Conservation (phyloP, 1,139 yeast species). For the Suhomyces guaymorum region DNA sequence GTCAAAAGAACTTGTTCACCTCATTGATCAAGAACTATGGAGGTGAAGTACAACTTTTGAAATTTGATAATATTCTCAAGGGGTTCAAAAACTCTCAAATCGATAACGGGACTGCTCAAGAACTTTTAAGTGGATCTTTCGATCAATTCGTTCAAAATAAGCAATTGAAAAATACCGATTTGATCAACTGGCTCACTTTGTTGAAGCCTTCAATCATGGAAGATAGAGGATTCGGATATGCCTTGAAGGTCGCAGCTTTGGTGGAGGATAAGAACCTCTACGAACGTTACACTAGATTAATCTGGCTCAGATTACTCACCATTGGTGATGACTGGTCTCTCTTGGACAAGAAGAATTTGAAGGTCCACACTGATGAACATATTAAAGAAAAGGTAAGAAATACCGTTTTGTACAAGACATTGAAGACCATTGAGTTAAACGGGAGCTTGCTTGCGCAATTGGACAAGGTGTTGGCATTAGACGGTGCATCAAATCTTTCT, state of each 20-base stretch:
- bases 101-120: conserved; percentile 15
- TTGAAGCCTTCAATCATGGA: conserved; percentile 35
- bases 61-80: conserved; percentile 20
- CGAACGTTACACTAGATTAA: conserved; percentile 28
- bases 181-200: conserved; percentile 60
- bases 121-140: conserved; percentile 34
- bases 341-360: conserved; percentile 38
- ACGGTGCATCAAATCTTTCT: conserved; percentile 9
- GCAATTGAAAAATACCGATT: conserved; percentile 45
- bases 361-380: conserved; percentile 38
- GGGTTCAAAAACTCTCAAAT: conserved; percentile 27
- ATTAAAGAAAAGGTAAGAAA: conserved; percentile 41
- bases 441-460: conserved; percentile 15
- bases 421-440: conserved; percentile 21
- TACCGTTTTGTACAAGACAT: conserved; percentile 50
- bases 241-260: conserved; percentile 36
- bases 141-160: conserved; percentile 37
- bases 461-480: conserved; percentile 12
- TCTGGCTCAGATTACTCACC: conserved; percentile 65
- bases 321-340: conserved; percentile 61
- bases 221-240: conserved; percentile 34
- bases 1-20: conserved; percentile 45
- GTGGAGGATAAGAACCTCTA: conserved; percentile 27
- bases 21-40: conserved; percentile 31
- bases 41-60: conserved; percentile 23